Base-by-base conservation (phyloP, 345 rosid species). In the Firmiana major region DNA sequence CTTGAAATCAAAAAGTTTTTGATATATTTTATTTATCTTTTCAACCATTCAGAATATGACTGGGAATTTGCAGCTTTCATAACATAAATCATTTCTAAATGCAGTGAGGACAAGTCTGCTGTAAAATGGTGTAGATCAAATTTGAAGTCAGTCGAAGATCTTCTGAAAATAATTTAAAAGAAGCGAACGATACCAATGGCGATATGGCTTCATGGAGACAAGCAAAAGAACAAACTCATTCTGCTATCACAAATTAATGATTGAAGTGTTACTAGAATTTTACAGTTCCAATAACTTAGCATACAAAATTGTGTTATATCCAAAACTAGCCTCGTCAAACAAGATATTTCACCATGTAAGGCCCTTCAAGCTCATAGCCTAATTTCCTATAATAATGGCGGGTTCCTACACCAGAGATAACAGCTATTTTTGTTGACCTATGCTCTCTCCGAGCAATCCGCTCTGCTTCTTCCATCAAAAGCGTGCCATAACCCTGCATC, bases 381-480 rank as follows among this genome's bases (percentile, higher is more conserved):
- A 94, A 76, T 81, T 94, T 94, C 80, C 97, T 88, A 74, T 92
- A 94, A 81, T 94, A 94, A 81, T 92, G 98, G n/a, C 97, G 93
- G 24, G 98, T 92, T 85, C 98, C 98, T 9, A 97, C 97, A 5
- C 97, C 98, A 0, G 99, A 97, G 71, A 97, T 97, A 53, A 97
- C 97, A 26, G 89, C 98, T 28, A 94, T 82, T 79, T 94, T 97
- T 19, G 85, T 88, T 31, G 98, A 91, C 78, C 97, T 82, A 63
- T 94, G 99, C 88, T 94, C 97, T 65, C 88, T 86, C 48, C 77
- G 70, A 22, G 98, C 94, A 63, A 97, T 91, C 66, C 83, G 84
- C 85, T 97, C 99, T 67, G 98, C 98, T 81, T 94, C 98, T 86
- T 96, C 99, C 99, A 96, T 96, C 83, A 97, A 68, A 51, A 97